Base-by-base conservation (phyloP, 192 early-diverging fungal genomes). In the Backusella macrospora region DNA sequence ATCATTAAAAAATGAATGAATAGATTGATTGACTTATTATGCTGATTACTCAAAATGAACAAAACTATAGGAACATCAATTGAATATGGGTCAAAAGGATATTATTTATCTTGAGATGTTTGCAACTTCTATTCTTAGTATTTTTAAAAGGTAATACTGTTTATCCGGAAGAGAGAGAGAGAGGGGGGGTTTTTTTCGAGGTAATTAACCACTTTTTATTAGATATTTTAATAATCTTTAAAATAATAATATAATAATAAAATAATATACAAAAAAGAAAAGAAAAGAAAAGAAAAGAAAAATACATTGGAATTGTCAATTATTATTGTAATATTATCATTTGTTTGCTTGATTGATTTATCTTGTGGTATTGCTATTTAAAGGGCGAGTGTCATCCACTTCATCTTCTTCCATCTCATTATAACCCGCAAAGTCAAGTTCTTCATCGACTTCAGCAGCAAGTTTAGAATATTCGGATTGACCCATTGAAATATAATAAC, bases 51-150 rank as follows among this genome's bases (percentile, higher is more conserved):
- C 14, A 39, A 44, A 10, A 1, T 12, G 13, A 71, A 43, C 0
- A 59, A 34, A 6, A 37, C 8, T 29, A 34, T 68, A 81, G 88
- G 96, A 99, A 75, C 93, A 97, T 70, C 91, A 94, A 59, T 79
- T 99, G 77, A 87, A 89, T 47, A 78, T 87, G 14, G 97, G 97
- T 2, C 90, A 88, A 70, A 99, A 99, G 84, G 88, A 90, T 3
- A 96, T 99, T 23, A 94, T 98, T 72, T 96, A 99, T 77, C 83
- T 99, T 37, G 97, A 99, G 77, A 95, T 96, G 0, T 99, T 96
- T 83, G 89, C 93, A 34, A 94, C 94, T 45, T 91, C 91, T 75
- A 88, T 97, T 66, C 98, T 99, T 96, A 90, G 90, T 45, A 76
- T 94, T 9, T 98, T 97, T 84, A 95, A 95, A 81, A 82, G 88